Percentiles rank a stretch among this genome's conserved stretches.
Conservation (phyloP, 345 rosid genomes). For the Lepidium africanum region DNA sequence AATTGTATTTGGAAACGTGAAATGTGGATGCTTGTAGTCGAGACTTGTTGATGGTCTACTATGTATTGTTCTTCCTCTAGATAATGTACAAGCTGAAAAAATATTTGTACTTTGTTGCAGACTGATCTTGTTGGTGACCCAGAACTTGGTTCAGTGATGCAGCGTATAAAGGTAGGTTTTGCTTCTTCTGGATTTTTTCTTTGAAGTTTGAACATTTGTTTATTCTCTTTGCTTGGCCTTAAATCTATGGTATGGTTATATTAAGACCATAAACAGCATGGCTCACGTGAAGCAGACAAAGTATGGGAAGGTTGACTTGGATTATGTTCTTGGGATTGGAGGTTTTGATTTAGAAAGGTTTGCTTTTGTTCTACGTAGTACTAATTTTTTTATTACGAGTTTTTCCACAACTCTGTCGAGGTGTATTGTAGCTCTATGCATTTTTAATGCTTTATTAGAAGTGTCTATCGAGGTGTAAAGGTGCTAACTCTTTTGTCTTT, state of each 20-base stretch:
- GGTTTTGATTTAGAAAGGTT: constrained; percentile 96
- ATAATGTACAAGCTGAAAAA: not conserved
- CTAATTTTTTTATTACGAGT: constrained; percentile 2
- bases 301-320: constrained; percentile 92
- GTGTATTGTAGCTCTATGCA: constrained; percentile 1
- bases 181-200: not conserved
- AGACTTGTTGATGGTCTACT: not conserved
- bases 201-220: not conserved
- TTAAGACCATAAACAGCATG: constrained; percentile 70
- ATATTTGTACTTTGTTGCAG: constrained; percentile 29
- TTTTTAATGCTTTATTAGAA: not conserved
- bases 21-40: not conserved
- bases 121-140: constrained; percentile 77
- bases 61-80: not conserved
- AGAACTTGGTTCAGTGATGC: constrained; percentile 54
- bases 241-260: not conserved
- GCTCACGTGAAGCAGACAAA: constrained; percentile 67
- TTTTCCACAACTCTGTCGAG: not conserved
- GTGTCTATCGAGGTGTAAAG: not conserved
- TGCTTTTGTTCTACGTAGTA: not conserved
- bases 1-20: not conserved
- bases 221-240: not conserved
- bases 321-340: constrained; percentile 94
- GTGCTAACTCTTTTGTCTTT: not conserved
- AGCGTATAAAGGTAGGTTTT: constrained; percentile 54